Evolutionary conservation across 2,329 filamentous ascomycete species (phyloP).

Genomic region (Scytalidium lignicola): DNA sequence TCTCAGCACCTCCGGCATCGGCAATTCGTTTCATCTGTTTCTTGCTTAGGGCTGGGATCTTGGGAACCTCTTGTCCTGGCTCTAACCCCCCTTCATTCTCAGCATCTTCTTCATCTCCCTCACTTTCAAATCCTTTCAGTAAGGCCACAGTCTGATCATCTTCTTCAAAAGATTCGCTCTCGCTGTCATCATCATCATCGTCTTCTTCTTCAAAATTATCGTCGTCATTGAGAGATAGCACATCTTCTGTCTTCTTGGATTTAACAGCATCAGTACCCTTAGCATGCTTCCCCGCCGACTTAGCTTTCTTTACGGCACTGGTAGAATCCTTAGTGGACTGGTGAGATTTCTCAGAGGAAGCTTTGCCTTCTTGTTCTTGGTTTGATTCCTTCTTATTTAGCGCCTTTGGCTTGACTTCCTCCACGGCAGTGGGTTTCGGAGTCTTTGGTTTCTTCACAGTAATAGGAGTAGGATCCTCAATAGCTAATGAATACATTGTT

Average conservation of each 20-base stretch:
- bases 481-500: slow-evolving; percentile 17
- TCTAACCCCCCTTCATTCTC: slow-evolving; percentile 36
- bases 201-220: slow-evolving; percentile 15
- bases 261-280: slow-evolving; percentile 6
- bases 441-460: slow-evolving; percentile 30
- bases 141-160: slow-evolving; percentile 50
- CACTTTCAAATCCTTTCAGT: slow-evolving; percentile 50
- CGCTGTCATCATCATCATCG: slow-evolving; percentile 25
- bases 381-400: slow-evolving; percentile 7
- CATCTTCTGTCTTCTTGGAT: slow-evolving; percentile 11
- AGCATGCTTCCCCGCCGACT: slow-evolving; percentile 10
- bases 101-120: slow-evolving; percentile 40
- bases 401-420: slow-evolving; percentile 9
- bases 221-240: slow-evolving; percentile 3
- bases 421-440: slow-evolving; percentile 12
- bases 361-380: slow-evolving; percentile 3
- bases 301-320: slow-evolving; percentile 12
- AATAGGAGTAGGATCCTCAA: slow-evolving; percentile 23
- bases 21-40: slow-evolving; percentile 41
- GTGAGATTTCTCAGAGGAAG: slow-evolving; percentile 32
- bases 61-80: slow-evolving; percentile 36
- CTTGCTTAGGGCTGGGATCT: slow-evolving; percentile 33
- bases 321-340: slow-evolving; percentile 29
- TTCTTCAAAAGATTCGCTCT: slow-evolving; percentile 22
- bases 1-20: slow-evolving; percentile 39